Conservation (phyloP, 1,139 yeast species). For the Taphrina flavorubra region DNA sequence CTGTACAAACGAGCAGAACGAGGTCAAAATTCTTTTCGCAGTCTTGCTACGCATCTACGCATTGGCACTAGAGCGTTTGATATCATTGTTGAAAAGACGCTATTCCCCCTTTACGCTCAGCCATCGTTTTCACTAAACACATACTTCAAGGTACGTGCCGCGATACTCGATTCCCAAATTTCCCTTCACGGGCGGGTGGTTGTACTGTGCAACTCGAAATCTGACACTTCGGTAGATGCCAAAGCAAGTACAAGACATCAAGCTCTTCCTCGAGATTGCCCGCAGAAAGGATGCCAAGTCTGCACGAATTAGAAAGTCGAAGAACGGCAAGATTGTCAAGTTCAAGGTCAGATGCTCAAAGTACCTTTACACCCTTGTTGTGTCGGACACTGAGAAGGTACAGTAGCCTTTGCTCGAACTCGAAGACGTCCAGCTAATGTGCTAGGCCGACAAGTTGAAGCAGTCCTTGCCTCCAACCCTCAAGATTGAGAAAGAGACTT, state of each 20-base stretch:
- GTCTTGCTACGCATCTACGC: neutral
- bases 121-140: neutral
- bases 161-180: conserved; percentile 5
- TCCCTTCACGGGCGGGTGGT: conserved; percentile 35
- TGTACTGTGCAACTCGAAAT: conserved; percentile 39
- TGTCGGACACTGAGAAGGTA: conserved; percentile 87
- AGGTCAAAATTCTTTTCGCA: conserved; percentile 12
- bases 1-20: conserved; percentile 2
- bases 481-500: conserved; percentile 38
- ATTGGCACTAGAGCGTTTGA: neutral
- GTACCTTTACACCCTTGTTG: conserved; percentile 93
- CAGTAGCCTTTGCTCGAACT: neutral
- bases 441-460: conserved; percentile 87
- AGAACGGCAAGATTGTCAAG: conserved; percentile 91
- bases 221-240: conserved; percentile 40
- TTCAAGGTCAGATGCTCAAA: conserved; percentile 98
- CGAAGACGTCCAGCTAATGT: neutral
- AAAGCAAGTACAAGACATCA: conserved; percentile 69
- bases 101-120: neutral
- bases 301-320: conserved; percentile 80
- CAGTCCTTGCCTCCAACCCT: conserved; percentile 89
- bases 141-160: conserved; percentile 17
- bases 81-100: neutral
- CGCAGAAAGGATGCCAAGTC: conserved; percentile 94
- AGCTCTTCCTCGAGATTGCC: conserved; percentile 96